Percentiles rank a stretch among this genome's conserved stretches.
Evolutionary conservation across 306 rosid genomes (phyloP).

Genomic region (Cicer cuneatum): DNA sequence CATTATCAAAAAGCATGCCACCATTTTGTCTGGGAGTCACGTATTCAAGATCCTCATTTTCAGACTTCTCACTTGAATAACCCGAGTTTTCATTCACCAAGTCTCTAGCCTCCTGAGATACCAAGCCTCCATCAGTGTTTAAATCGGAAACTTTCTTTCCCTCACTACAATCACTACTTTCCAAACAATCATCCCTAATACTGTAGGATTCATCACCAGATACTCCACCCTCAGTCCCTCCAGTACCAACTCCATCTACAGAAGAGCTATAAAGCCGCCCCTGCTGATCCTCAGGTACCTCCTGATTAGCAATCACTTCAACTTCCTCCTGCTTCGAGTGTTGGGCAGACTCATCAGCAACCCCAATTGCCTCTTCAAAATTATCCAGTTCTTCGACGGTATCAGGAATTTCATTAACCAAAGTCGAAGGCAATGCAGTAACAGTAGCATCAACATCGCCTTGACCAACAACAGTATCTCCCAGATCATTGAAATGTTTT

Average conservation of each 20-base stretch:
- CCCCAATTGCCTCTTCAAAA: conserved; percentile 61
- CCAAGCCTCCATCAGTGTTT: conserved; percentile 41
- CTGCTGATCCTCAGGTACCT: conserved; percentile 25
- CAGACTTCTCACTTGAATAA: conserved; percentile 42
- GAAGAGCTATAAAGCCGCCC: neutral
- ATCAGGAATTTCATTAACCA: conserved; percentile 45
- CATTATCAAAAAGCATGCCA: conserved; percentile 43
- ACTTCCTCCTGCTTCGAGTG: neutral
- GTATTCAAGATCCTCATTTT: conserved; percentile 48
- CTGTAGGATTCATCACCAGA: neutral
- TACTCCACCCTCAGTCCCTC: conserved; percentile 26
- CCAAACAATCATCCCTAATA: conserved; percentile 9
- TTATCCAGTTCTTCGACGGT: conserved; percentile 43
- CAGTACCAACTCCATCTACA: conserved; percentile 52
- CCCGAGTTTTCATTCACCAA: conserved; percentile 42
- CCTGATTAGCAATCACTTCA: conserved; percentile 34
- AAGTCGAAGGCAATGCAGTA: conserved; percentile 37
- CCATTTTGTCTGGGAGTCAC: conserved; percentile 45
- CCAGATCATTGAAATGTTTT: conserved; percentile 48
- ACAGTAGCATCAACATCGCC: conserved; percentile 13
- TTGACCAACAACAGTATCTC: conserved; percentile 34
- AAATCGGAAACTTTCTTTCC: conserved; percentile 49
- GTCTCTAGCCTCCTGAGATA: conserved; percentile 44
- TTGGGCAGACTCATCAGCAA: neutral
- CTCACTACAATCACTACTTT: conserved; percentile 43